Base-by-base conservation (phyloP, 2,329 filamentous ascomycete genomes). In the Epichloe coenophiala region DNA sequence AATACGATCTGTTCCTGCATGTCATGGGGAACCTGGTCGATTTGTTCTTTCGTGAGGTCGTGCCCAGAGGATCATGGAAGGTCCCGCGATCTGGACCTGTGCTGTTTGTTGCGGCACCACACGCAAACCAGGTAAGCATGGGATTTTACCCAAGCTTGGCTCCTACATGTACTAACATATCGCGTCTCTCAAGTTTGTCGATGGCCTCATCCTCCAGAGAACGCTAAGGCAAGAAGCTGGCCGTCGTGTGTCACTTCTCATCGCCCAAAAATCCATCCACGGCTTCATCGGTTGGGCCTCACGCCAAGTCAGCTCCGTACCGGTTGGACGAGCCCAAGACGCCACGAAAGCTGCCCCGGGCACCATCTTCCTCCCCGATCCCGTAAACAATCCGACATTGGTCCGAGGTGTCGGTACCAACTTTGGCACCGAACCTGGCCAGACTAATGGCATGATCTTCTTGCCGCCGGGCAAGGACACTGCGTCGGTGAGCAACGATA, bases 1-100 rank as follows among this genome's bases (percentile, higher is more conserved):
- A 84, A 57, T 90, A 90, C 65, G 86, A 90, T 69, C 74, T 82
- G 53, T 85, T 89, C 61, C 74, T 90, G 35, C 88, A 86, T 76
- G 75, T 76, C 46, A 84, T 89, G 64, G 86, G 84, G 41, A 79
- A 97, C 56, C 75, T 97, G 48, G 83, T 94, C 57, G 93, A 98
- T 68, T 81, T 96, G 58, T 98, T 98, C 79, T 98, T 98, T 74
- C 84, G 93, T 59, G 93, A 98, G 69, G 88, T 98, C 15, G 90
- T 97, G 65, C 93, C 93, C 12, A 80, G 93, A 57, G 89, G 89
- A 58, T 88, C 90, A 55, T 98, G 93, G 89, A 91, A 90, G 68
- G 86, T 98, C 43, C 93, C 93, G 43, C 82, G 85, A 61, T 78
- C 81, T 55, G 93, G 90, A 0, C 90, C 93, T 1, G 80, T 98